These are phyloP conservation scores for Pythium aphanidermatum DNA, from an alignment of 352 stramenopile genomes.

Conservation along the genomic window DNA sequence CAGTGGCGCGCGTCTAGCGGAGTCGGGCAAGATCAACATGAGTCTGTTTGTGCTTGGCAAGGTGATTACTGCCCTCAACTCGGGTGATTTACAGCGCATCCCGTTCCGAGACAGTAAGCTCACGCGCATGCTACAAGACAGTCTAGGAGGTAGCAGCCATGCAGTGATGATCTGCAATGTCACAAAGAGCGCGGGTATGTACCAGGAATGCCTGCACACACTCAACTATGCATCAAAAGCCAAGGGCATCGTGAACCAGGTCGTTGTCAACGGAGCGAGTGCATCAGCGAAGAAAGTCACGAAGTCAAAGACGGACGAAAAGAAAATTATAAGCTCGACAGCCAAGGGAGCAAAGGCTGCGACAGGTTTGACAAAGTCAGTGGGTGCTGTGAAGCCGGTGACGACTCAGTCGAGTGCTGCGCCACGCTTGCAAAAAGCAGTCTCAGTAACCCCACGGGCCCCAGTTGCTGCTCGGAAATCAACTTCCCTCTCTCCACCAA, in stretches of 20 bases:
- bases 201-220: slow-evolving; percentile 33
- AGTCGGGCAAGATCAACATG: slow-evolving; percentile 66
- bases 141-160: slow-evolving; percentile 30
- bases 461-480: background rate
- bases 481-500: background rate
- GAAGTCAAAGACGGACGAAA: background rate
- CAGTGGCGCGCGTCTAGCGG: slow-evolving; percentile 22
- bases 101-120: slow-evolving; percentile 72
- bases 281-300: slow-evolving; percentile 3
- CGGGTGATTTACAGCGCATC: slow-evolving; percentile 54
- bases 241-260: slow-evolving; percentile 25
- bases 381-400: background rate
- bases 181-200: slow-evolving; percentile 14
- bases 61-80: slow-evolving; percentile 65
- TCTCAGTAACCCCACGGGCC: no score
- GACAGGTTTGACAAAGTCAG: background rate
- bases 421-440: no score
- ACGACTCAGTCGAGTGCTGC: no score
- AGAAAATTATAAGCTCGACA: background rate
- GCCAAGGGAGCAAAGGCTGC: background rate
- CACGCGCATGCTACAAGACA: slow-evolving; percentile 62
- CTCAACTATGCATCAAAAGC: slow-evolving; percentile 36
- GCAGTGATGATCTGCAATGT: slow-evolving; percentile 42
- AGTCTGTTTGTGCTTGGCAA: slow-evolving; percentile 72
- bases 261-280: slow-evolving; percentile 8